Conservation (phyloP, 805 yeast species). For the Cyberlindnera xylosilytica region DNA sequence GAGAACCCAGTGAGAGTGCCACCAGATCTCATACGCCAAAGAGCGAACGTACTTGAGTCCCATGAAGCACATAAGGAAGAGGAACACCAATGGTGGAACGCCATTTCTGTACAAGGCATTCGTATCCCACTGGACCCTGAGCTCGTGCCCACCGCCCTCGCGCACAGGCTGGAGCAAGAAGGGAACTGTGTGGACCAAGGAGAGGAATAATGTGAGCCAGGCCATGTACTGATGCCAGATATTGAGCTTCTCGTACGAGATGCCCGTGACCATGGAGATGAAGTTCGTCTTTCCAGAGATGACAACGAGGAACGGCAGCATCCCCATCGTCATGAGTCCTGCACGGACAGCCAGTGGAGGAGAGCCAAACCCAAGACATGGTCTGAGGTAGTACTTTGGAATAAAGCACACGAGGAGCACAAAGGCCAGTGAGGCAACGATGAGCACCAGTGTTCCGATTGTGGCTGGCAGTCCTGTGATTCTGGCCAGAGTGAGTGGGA, state of each 20-base stretch:
- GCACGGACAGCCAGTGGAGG: constrained; percentile 57
- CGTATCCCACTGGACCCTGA: no score
- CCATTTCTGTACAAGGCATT: constrained; percentile 37
- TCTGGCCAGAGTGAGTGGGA: constrained; percentile 32
- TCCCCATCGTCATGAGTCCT: constrained; percentile 47
- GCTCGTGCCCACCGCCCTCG: constrained; percentile 45
- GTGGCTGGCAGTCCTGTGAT: constrained; percentile 38
- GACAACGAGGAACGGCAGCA: constrained; percentile 48
- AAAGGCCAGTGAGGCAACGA: constrained; percentile 35
- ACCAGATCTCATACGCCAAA: constrained; percentile 44
- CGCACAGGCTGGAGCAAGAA: constrained; percentile 42
- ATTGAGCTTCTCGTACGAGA: constrained; percentile 54
- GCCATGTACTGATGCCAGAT: constrained; percentile 41
- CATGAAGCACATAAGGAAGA: constrained; percentile 41
- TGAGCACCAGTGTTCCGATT: no score
- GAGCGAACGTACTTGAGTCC: constrained; percentile 41
- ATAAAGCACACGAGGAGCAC: constrained; percentile 32
- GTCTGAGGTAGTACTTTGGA: constrained; percentile 51
- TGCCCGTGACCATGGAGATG: constrained; percentile 47
- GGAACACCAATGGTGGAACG: constrained; percentile 43
- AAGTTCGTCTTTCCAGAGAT: constrained; percentile 53
- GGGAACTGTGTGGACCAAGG: constrained; percentile 49
- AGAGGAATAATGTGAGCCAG: constrained; percentile 42
- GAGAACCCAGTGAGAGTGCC: constrained; percentile 51
- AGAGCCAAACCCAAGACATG: constrained; percentile 52